Evolutionary conservation across 306 rosid species (phyloP).

Genomic region (Astragalus glycyphyllos): DNA sequence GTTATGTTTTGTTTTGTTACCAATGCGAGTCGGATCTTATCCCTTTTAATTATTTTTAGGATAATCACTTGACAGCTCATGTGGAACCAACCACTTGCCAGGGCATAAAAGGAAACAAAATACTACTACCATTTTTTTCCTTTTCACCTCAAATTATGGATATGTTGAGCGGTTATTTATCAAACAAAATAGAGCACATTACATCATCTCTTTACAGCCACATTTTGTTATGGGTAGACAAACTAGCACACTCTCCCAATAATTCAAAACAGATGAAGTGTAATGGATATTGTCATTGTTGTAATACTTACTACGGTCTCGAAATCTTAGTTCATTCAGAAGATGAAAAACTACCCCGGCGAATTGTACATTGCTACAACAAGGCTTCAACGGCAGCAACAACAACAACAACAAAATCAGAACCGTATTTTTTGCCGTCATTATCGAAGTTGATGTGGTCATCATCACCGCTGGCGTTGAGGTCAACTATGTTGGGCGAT

Average conservation of each 20-base stretch:
- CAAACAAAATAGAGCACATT: conserved; percentile 37
- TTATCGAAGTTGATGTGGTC: background rate
- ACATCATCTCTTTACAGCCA: conserved; percentile 38
- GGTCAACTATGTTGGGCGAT: conserved; percentile 45
- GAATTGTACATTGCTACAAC: conserved; percentile 43
- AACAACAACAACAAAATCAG: background rate
- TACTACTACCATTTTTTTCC: too few relatives aligned
- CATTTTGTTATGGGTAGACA: conserved; percentile 37
- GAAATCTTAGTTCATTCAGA: conserved; percentile 51
- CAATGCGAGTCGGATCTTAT: background rate
- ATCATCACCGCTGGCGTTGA: background rate
- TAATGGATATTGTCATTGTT: background rate
- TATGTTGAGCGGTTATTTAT: conserved; percentile 20
- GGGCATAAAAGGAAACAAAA: background rate
- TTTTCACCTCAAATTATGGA: background rate
- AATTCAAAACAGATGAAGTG: conserved; percentile 5
- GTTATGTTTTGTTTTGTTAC: background rate
- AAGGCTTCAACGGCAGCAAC: background rate
- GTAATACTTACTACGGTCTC: conserved; percentile 37
- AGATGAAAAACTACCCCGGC: background rate
- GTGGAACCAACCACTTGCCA: background rate
- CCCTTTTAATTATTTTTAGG: conserved; percentile 30
- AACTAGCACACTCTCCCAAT: background rate
- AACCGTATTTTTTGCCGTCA: background rate
- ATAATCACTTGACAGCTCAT: background rate